phyloP scores from a whole-genome alignment of 2,329 filamentous ascomycete species.

The Cladosporium colombiae region DNA sequence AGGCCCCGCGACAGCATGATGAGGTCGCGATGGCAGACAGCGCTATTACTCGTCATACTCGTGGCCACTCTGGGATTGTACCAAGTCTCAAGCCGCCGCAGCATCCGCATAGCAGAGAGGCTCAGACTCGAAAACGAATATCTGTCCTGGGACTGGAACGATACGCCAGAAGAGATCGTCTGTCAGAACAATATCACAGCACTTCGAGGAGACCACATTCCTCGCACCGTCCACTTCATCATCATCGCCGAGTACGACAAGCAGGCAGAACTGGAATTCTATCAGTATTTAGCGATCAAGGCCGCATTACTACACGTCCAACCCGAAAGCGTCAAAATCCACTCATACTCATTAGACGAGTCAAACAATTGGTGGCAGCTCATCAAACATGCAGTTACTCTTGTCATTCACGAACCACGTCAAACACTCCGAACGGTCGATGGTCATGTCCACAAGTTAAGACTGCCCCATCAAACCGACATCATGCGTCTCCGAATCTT shows the following conservation, averaged over 20 bases:
- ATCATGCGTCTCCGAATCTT: conserved; percentile 22
- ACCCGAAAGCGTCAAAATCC: conserved; percentile 20
- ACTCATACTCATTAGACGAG: conserved; percentile 14
- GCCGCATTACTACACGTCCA: conserved; percentile 22
- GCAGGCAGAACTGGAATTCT: conserved; percentile 22
- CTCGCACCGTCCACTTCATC: conserved; percentile 22
- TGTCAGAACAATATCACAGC: not conserved
- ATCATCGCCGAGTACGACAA: conserved; percentile 18
- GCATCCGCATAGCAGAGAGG: not conserved
- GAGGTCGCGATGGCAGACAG: not conserved
- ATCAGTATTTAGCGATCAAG: conserved; percentile 24
- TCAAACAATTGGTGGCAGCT: conserved; percentile 15
- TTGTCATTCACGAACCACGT: conserved; percentile 12
- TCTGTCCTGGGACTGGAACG: conserved; percentile 1
- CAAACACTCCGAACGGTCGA: conserved; percentile 4
- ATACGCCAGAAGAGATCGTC: conserved; percentile 3
- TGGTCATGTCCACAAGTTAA: not conserved
- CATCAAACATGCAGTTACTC: conserved; percentile 12
- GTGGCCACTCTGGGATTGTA: not conserved
- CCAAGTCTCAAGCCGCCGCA: not conserved
- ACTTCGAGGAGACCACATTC: conserved; percentile 1
- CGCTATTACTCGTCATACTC: not conserved
- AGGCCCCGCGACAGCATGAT: not conserved
- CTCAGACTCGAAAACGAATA: conserved; percentile 5
- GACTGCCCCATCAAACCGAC: conserved; percentile 23